phyloP scores from a whole-genome alignment of 352 stramenopile genomes.

The Phytopythium litorale region DNA sequence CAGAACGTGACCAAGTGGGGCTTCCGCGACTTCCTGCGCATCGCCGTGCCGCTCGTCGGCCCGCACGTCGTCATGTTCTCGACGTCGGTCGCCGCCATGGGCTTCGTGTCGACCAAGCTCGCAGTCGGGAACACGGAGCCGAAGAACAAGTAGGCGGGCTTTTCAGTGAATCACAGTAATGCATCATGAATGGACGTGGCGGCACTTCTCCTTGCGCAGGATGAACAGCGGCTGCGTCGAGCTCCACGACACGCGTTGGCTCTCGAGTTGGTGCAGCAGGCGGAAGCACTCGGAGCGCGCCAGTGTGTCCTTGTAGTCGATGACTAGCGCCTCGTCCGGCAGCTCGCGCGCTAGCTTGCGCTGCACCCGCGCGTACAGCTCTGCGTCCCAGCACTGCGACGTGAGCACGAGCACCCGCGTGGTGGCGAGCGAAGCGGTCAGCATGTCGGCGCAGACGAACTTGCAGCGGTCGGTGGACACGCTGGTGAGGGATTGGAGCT shows the following conservation, averaged over 20 bases:
- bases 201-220: neutral
- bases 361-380: conserved; percentile 27
- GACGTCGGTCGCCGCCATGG: conserved; percentile 58
- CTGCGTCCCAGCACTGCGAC: conserved; percentile 56
- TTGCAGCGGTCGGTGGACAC: conserved; percentile 11
- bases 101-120: conserved; percentile 63
- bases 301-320: conserved; percentile 51
- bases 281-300: conserved; percentile 20
- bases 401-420: conserved; percentile 42
- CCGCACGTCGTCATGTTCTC: conserved; percentile 68
- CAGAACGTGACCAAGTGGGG: conserved; percentile 60
- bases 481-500: conserved; percentile 10
- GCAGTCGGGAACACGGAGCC: conserved; percentile 17
- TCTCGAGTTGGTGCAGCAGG: conserved; percentile 15
- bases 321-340: conserved; percentile 21
- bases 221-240: conserved; percentile 28
- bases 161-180: neutral
- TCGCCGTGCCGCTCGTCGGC: conserved; percentile 49
- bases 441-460: conserved; percentile 45
- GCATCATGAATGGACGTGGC: too few relatives aligned
- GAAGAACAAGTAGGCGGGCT: neutral
- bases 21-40: conserved; percentile 66
- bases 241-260: conserved; percentile 41
- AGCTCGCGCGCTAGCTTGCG: conserved; percentile 42
- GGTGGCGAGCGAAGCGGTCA: conserved; percentile 20